Evolutionary conservation across 345 rosid species (phyloP), one percentile per base, ranked within the genome.

Genomic region (Gossypium longicalyx): DNA sequence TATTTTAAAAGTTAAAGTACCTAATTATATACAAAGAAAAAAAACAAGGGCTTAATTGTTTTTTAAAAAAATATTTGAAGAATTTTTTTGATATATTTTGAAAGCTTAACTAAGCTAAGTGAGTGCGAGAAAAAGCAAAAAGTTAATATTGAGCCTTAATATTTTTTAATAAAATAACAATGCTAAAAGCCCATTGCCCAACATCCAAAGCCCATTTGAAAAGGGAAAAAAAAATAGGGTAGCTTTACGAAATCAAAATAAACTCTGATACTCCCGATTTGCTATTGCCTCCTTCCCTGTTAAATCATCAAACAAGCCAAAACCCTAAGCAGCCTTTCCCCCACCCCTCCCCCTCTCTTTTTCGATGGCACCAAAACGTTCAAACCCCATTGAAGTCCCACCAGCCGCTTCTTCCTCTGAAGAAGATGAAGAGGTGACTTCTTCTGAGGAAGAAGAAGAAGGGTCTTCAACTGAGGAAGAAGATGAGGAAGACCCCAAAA

Each of bases 281-380:
- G 47, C 34, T 62, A 7, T 41, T 34, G 41, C 41, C 41, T 34
- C 41, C 44, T 29, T 29, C 38, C 10, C 44, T 13, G 7, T 27
- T 13, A 61, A 61, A 1, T n/a, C 19, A 34, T 16, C 67, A 38
- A 38, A 63, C 67, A 20, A n/a, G 19, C 27, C 27, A 65, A 65
- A 43, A 65, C 27, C 69, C 69, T 65, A 66, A 22, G 13, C 51
- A 12, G 13, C 13, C 5, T 19, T 0, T 34, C 41, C n/a, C 57
- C n/a, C 20, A 12, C 27, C 22, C 6, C 15, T 4, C 2, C 51
- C 15, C 16, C 41, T 1, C 57, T 25, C 29, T 57, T 5, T 60
- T 17, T 22, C 60, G 12, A 80, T 85, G 87, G 77, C 85, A 11
- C 84, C 83, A 1, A 85, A 80, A 48, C 77, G 80, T 0, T 25